A percentile compares a stretch with the other conserved stretches of the same genome.
Conservation (phyloP, 2,329 filamentous ascomycete species). For the Colletotrichum eleusines region DNA sequence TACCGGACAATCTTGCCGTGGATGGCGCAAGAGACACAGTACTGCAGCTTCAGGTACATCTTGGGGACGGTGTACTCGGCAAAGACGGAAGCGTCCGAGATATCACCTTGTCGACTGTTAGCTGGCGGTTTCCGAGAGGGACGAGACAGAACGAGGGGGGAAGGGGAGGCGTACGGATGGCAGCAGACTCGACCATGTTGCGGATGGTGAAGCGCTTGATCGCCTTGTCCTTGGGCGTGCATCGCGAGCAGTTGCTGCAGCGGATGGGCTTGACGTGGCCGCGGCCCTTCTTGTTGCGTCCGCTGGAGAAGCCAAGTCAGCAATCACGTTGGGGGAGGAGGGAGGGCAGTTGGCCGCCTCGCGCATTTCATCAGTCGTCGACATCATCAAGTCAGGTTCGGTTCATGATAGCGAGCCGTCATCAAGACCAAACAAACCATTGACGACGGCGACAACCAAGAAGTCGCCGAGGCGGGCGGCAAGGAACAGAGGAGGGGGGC, state of each 20-base stretch:
- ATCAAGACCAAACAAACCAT: not conserved
- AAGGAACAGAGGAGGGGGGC: constrained; percentile 12
- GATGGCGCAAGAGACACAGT: constrained; percentile 99
- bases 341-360: too few relatives aligned
- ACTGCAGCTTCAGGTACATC: constrained; percentile 99
- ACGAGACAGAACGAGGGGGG: not conserved
- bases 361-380: constrained; percentile 11
- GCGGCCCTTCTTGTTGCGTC: constrained; percentile 99
- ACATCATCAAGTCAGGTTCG: not conserved
- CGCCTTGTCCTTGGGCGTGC: constrained; percentile 99
- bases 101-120: constrained; percentile 82
- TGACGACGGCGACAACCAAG: constrained; percentile 12
- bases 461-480: not conserved
- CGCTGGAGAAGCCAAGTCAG: constrained; percentile 66
- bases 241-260: constrained; percentile 80
- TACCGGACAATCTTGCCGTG: constrained; percentile 99
- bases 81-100: constrained; percentile 99
- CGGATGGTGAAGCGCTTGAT: constrained; percentile 99
- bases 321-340: not conserved
- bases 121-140: not conserved
- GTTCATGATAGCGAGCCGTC: not conserved
- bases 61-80: constrained; percentile 99
- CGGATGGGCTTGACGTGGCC: constrained; percentile 99
- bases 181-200: constrained; percentile 99
- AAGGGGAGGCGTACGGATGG: constrained; percentile 84